These are phyloP conservation scores for Scalesia atractyloides DNA, from an alignment of 129 eudicot species.

Conservation along the genomic window DNA sequence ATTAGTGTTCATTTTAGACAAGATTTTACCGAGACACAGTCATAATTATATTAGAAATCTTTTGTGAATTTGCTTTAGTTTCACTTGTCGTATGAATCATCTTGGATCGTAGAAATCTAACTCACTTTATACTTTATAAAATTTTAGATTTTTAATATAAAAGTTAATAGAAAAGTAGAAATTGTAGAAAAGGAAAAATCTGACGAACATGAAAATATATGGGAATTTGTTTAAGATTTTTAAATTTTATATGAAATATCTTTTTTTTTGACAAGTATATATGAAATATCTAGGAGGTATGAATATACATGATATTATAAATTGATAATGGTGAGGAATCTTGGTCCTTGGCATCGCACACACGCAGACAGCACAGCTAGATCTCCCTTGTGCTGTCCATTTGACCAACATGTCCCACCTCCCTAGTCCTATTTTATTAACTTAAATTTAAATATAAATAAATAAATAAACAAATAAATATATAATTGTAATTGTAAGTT, in stretches of 20 bases:
- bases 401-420: constrained; percentile 38
- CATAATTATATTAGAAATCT: too few species aligned
- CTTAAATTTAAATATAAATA: background rate
- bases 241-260: too few species aligned
- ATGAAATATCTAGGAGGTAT: background rate
- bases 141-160: background rate
- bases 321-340: too few species aligned
- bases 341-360: constrained; percentile 40
- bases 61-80: too few species aligned
- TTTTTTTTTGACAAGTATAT: too few species aligned
- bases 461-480: too few species aligned
- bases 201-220: background rate
- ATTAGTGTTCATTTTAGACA: too few species aligned
- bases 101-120: background rate
- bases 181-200: too few species aligned
- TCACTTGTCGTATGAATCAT: too few species aligned
- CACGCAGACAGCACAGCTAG: constrained; percentile 68
- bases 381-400: constrained; percentile 64
- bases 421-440: constrained; percentile 19
- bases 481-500: background rate
- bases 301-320: background rate
- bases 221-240: background rate
- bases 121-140: background rate
- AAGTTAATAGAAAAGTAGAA: background rate
- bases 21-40: too few species aligned